Base-by-base conservation (phyloP, 495 filamentous ascomycete species). In the Penicillium daleae region DNA sequence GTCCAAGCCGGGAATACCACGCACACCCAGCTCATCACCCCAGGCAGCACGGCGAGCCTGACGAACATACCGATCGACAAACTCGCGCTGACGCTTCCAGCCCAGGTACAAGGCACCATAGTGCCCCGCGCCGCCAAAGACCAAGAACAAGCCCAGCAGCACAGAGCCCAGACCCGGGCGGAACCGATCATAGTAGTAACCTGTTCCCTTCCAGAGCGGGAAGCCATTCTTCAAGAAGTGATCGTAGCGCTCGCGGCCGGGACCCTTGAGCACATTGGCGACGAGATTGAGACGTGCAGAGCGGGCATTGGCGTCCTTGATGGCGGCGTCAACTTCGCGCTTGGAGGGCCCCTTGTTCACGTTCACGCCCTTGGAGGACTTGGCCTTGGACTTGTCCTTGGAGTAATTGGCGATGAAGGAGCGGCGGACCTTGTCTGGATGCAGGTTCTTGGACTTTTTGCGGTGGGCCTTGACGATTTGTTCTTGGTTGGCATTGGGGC, bases 131-230 rank as follows among this genome's bases (percentile, higher is more conserved):
- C 96, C 95, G 35, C 93, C 93, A 42, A 89, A 87, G 37, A 95
- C 83, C 57, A 97, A 69, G 72, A 97, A 92, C n/a, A 96, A 78
- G 39, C 94, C 92, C 12, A 87, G 55, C 55, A 98, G 74, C 50
- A 97, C 95, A 10, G 89, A 88, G 21, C 90, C 92, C 10, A 97
- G 79, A 12, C 95, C 95, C 1, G 95, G 95, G 29, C 95, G 86
- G 83, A 92, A 97, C 7, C 95, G 89, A 57, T 83, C 88, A 78
- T 98, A 99, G 82, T 97, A 98, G 82, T 98, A 99, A 56, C 93
- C 96, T 19, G 95, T 97, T 35, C 96, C 95, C 74, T 90, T 91
- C 95, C 96, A 99, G 52, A 85, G 87, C 12, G 95, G 95, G 77
- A 99, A 99, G 22, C 95, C 95, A 77, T 97, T 92, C 68, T 81